Conservation (phyloP, 2,329 filamentous ascomycete species). For the Aureobasidium sp. region DNA sequence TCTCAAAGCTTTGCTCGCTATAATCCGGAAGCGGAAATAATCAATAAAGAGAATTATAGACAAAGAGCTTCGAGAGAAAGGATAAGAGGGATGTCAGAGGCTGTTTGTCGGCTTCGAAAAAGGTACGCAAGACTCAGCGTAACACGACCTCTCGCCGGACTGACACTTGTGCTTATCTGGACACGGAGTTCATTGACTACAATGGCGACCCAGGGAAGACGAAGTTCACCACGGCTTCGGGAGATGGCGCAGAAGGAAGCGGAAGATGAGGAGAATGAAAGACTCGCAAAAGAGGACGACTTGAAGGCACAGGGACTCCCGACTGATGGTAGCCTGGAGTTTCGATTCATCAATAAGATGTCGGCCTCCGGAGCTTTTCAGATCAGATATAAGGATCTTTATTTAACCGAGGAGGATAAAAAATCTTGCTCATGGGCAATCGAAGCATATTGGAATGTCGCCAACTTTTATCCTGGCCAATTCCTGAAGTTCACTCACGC, state of each 20-base stretch:
- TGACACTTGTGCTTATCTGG: too few relatives aligned
- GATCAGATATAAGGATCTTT: not conserved
- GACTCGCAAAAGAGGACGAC: too few relatives aligned
- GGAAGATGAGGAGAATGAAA: not conserved
- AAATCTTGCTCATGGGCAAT: too few relatives aligned
- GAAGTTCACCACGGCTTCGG: not conserved
- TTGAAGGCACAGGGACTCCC: not conserved
- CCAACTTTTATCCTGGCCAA: not conserved
- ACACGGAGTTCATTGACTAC: not conserved
- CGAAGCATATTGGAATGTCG: not conserved
- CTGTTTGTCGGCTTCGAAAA: too few relatives aligned
- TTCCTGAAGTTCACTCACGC: not conserved
- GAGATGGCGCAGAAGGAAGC: not conserved
- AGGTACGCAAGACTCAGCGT: not conserved
- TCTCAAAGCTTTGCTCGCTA: not conserved
- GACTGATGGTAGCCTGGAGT: not conserved
- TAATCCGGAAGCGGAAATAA: not conserved
- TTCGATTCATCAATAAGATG: too few relatives aligned
- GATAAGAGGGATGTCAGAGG: too few relatives aligned
- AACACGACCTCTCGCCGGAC: too few relatives aligned
- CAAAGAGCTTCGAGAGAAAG: not conserved
- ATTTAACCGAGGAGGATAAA: too few relatives aligned
- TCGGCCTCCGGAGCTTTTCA: too few relatives aligned
- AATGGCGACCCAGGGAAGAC: not conserved
- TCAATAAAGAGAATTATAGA: not conserved